Evolutionary conservation across 345 rosid species (phyloP), one percentile per base, ranked within the genome.

Genomic region (Rhizophora mangle): DNA sequence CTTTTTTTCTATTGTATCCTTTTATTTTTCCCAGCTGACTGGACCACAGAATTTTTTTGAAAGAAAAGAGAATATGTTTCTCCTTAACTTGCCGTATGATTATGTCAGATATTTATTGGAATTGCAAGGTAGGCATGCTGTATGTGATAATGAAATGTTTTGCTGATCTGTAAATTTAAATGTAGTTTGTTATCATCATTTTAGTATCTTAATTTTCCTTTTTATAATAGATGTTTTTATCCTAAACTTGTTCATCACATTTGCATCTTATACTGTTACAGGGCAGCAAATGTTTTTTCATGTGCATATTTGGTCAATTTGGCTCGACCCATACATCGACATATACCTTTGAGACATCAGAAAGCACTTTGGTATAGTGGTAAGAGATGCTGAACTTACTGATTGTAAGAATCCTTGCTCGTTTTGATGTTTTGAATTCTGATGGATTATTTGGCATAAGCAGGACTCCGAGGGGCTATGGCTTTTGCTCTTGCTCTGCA

Each of bases 401-500:
- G 62, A 24, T 9, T n/a, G 0, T 5, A 24, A 22, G 22, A 47
- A 24, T 49, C 26, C 32, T 19, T 36, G 21, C 46, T 58, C 51
- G 24, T 56, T 57, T 15, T 60, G 64, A 59, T 24, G 26, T 47
- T 43, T 18, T 20, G 0, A 6, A 37, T 39, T 49, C 11, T 20
- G 32, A 65, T 59, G 39, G 6, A 39, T 31, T 29, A 26, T 52
- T 65, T 19, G 37, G 22, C 66, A 4, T 60, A 52, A 10, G 54
- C 36, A 72, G 70, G 70, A 59, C 70, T 66, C 60, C 65, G 76
- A 80, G 97, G 99, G 58, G 99, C 99, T 21, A 95, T 95, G 99
- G 99, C 99, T 67, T 95, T 95, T 88, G 99, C 99, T 62, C 96
- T 95, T 84, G 99, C 99, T 73, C 82, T 95, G 84, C 99, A 95